These are phyloP conservation scores for Tympanopsis confertula DNA, from an alignment of 2,329 filamentous ascomycete genomes.

Conservation along the genomic window DNA sequence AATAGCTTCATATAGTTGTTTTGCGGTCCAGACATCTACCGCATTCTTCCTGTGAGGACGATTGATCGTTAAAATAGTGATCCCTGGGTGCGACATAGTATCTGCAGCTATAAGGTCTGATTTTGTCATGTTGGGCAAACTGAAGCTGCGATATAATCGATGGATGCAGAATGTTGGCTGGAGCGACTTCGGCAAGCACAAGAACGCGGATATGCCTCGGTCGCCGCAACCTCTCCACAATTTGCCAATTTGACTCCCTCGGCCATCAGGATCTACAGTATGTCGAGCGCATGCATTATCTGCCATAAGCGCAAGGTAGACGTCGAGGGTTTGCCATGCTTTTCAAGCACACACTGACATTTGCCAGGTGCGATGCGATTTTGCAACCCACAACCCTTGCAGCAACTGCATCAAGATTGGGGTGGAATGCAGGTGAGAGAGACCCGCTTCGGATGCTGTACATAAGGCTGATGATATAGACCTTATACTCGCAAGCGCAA, in stretches of 20 bases:
- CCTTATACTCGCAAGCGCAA: constrained; percentile 15
- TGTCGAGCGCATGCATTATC: constrained; percentile 23
- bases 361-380: background rate
- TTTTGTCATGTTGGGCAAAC: background rate
- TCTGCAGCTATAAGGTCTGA: background rate
- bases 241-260: no score
- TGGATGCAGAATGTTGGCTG: no score
- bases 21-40: constrained; percentile 33
- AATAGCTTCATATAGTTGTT: constrained; percentile 33
- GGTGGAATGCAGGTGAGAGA: background rate
- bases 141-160: no score
- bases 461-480: constrained; percentile 11
- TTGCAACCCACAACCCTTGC: background rate
- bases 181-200: no score
- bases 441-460: constrained; percentile 3
- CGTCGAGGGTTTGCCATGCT: constrained; percentile 9
- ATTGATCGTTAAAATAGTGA: constrained; percentile 43
- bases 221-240: no score
- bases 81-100: no score
- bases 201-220: no score
- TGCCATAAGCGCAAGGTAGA: constrained; percentile 28
- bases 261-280: no score
- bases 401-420: background rate
- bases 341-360: constrained; percentile 1
- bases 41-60: constrained; percentile 37